phyloP scores from a whole-genome alignment of 805 yeast genomes.

The Lachancea sp. region DNA sequence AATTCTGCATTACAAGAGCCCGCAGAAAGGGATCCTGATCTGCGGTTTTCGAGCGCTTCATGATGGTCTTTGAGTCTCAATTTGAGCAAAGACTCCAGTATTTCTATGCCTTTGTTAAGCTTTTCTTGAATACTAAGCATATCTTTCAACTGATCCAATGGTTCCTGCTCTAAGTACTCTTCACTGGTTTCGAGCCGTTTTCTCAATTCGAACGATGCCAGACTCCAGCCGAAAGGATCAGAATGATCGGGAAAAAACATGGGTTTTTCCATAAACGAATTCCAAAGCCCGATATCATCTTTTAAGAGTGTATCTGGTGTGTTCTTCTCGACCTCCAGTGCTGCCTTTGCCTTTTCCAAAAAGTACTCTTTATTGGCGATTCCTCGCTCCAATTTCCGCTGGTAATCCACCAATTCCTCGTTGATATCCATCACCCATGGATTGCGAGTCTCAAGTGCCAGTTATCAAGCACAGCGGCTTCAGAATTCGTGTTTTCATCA shows the following conservation, averaged over 20 bases:
- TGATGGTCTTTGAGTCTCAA: not conserved
- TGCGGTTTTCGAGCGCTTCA: not conserved
- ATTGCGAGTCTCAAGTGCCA: not conserved
- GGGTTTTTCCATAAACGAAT: conserved; percentile 19
- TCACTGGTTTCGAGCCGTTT: conserved; percentile 15
- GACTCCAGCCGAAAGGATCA: conserved; percentile 28
- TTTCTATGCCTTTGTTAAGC: conserved; percentile 16
- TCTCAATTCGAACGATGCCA: conserved; percentile 15
- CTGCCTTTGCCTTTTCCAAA: conserved; percentile 19
- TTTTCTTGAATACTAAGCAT: conserved; percentile 15
- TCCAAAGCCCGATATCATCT: conserved; percentile 13
- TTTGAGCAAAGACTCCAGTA: not conserved
- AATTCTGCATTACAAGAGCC: conserved; percentile 9
- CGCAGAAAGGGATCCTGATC: not conserved
- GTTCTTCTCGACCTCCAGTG: conserved; percentile 12
- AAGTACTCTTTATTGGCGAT: conserved; percentile 24
- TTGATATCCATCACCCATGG: not conserved
- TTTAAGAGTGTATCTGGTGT: not conserved
- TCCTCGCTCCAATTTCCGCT: conserved; percentile 19
- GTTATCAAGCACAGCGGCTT: not conserved
- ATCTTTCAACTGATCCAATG: conserved; percentile 4
- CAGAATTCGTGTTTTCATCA: not conserved
- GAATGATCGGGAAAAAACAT: conserved; percentile 29
- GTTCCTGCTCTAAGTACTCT: conserved; percentile 12
- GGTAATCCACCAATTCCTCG: conserved; percentile 14